Evolutionary conservation across 176 grass and related monocot genomes (phyloP).

Genomic region (Oryza punctata): DNA sequence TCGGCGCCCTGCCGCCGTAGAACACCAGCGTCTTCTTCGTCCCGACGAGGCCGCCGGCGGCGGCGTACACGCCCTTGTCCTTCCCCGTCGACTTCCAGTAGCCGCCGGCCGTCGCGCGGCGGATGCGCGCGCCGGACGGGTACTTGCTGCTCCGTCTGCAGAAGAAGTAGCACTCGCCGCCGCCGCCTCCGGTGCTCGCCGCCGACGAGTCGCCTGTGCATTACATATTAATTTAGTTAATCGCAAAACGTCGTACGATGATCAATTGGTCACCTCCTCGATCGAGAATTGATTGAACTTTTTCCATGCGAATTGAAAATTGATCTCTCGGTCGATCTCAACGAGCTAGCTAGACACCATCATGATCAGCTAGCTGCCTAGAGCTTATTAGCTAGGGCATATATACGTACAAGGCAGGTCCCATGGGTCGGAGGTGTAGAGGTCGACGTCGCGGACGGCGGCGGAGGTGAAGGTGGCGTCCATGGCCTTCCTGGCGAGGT

Average conservation of each 20-base stretch:
- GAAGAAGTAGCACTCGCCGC: constrained; percentile 49
- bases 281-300: background rate
- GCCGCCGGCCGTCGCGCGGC: constrained; percentile 46
- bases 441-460: constrained; percentile 53
- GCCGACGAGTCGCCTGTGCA: background rate
- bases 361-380: too few relatives aligned
- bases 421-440: constrained; percentile 66
- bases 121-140: constrained; percentile 42
- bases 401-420: constrained; percentile 55
- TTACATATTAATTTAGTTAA: too few relatives aligned
- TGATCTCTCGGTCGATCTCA: too few relatives aligned
- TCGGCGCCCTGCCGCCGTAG: constrained; percentile 49
- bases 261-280: too few relatives aligned
- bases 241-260: too few relatives aligned
- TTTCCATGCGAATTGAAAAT: too few relatives aligned
- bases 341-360: too few relatives aligned
- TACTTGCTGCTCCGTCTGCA: constrained; percentile 51
- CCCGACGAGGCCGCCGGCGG: constrained; percentile 31
- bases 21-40: constrained; percentile 61
- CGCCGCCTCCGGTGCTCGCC: background rate
- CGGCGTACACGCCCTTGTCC: constrained; percentile 39
- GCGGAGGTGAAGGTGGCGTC: constrained; percentile 42
- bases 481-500: constrained; percentile 60
- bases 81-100: constrained; percentile 70
- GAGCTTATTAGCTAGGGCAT: background rate